phyloP scores from a whole-genome alignment of 2,329 filamentous ascomycete genomes.

The Arthroderma sp. region DNA sequence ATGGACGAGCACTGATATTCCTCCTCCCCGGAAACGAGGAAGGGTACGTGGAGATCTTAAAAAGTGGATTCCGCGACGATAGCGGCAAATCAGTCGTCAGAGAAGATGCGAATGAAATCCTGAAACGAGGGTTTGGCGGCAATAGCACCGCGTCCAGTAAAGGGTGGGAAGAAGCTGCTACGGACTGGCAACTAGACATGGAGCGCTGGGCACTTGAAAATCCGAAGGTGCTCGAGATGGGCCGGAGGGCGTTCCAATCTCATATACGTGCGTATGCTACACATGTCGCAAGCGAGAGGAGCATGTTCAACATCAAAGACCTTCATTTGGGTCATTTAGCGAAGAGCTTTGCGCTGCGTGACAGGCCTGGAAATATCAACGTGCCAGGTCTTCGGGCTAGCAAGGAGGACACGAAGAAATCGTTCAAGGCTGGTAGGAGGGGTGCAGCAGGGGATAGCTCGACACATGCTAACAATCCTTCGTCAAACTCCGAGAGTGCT shows the following conservation, averaged over 20 bases:
- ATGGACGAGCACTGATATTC: constrained; percentile 79
- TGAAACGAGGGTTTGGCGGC: constrained; percentile 51
- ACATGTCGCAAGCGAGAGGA: constrained; percentile 71
- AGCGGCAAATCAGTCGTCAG: constrained; percentile 50
- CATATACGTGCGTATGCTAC: constrained; percentile 93
- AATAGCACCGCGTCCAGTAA: constrained; percentile 28
- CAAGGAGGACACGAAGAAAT: constrained; percentile 33
- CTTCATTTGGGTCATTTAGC: constrained; percentile 86
- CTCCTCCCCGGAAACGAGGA: constrained; percentile 84
- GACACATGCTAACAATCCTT: constrained; percentile 9
- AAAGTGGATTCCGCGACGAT: constrained; percentile 53
- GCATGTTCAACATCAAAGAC: constrained; percentile 81
- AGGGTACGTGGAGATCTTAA: constrained; percentile 67
- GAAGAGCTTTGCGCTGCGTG: constrained; percentile 82
- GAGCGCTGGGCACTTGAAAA: constrained; percentile 54
- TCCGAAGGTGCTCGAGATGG: constrained; percentile 61
- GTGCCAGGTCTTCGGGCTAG: constrained; percentile 37
- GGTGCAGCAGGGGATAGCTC: constrained; percentile 19
- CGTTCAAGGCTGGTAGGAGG: constrained; percentile 32
- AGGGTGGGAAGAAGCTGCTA: constrained; percentile 53
- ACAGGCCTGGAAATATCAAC: constrained; percentile 70
- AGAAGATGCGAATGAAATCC: constrained; percentile 50
- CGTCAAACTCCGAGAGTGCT: constrained; percentile 24
- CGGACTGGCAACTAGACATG: constrained; percentile 52
- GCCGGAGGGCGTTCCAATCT: constrained; percentile 73